Evolutionary conservation across 2,329 filamentous ascomycete species (phyloP), one percentile per base, ranked within the genome.

Genomic region (Apiospora rasikravindrae): DNA sequence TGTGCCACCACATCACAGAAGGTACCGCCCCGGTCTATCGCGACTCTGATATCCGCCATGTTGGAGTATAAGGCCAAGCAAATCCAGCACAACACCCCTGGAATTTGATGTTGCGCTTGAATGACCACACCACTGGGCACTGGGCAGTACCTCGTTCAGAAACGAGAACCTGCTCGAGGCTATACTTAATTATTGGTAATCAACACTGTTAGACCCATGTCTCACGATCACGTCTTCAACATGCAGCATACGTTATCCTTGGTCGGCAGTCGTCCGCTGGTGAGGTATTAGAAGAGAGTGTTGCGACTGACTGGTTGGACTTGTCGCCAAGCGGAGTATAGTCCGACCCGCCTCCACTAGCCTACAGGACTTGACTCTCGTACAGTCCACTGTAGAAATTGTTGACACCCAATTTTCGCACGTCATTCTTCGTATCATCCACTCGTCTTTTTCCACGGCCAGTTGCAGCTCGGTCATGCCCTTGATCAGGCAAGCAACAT

Each of bases 1-100:
- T 86, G 88, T 71, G 90, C 91, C 6, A 91, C 89, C 73, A 92
- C 92, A 79, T 94, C 92, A 72, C 91, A 93, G 80, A 94, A 94
- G n/a, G 92, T 93, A 72, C 92, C 92, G 69, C 92, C 92, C 71
- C 92, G 88, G 83, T 91, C 80, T 44, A 82, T 82, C n/a, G 81
- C 74, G 70, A 82, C 67, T 70, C 49, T 29, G 64, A 71, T 69
- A 24, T 57, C 70, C 24, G 66, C 67, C 66, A 68, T 68, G n/a
- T 29, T 47, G 40, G 64, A 29, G 37, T 67, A 24, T 19, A 26
- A 26, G 40, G n/a, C 19, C 16, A 22, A 29, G 26, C 19, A 57
- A 16, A 26, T 22, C 29, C 29, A 37, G 2, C 5, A 7, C 40
- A 11, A 6, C 64, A 44, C 7, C 22, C 8, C n/a, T 10, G 7